Percentiles rank a stretch among this genome's conserved stretches.
phyloP scores from a whole-genome alignment of 176 grass and related monocot genomes.

The Musa beccarii region DNA sequence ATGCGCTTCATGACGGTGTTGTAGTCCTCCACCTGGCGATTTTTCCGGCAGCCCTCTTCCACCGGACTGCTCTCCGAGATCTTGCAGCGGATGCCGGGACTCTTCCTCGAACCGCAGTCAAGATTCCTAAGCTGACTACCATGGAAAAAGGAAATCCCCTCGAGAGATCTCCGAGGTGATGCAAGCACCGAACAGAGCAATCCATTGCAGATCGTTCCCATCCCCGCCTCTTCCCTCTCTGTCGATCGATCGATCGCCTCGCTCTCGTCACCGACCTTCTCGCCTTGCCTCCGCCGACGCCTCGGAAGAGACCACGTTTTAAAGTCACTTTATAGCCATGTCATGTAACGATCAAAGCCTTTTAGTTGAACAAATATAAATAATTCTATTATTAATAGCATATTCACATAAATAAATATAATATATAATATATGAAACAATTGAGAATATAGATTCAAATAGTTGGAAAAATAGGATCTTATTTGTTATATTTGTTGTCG shows the following conservation, averaged over 20 bases:
- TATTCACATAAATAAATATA: no score
- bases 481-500: no score
- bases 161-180: neutral
- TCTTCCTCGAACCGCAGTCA: neutral
- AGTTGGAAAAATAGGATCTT: no score
- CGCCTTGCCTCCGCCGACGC: neutral
- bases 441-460: no score
- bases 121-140: neutral
- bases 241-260: neutral
- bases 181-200: constrained; percentile 3
- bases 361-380: no score
- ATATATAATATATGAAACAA: no score
- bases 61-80: constrained; percentile 30
- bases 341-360: no score
- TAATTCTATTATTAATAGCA: no score
- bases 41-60: constrained; percentile 2
- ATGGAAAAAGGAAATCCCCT: neutral
- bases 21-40: constrained; percentile 50
- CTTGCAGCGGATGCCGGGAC: neutral
- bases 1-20: constrained; percentile 80
- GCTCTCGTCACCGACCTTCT: no score
- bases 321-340: neutral
- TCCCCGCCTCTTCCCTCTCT: neutral
- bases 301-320: neutral
- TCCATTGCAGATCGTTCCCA: constrained; percentile 11